phyloP scores from a whole-genome alignment of 495 filamentous ascomycete species.

The Collariella sp. region DNA sequence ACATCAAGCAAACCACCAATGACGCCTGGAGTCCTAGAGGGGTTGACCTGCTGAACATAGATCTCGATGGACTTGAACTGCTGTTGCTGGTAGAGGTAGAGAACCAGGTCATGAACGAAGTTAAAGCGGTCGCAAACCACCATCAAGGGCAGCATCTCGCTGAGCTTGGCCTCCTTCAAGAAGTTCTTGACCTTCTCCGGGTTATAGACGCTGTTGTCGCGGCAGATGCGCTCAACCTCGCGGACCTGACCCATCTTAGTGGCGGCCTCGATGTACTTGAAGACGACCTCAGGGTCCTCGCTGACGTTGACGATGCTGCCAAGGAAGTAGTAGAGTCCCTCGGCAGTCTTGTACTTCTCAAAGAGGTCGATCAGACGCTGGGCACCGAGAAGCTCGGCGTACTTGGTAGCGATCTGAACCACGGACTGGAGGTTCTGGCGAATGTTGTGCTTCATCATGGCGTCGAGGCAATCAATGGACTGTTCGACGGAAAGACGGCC shows the following conservation, averaged over 20 bases:
- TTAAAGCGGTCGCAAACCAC: conserved; percentile 99
- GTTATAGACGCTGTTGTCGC: conserved; percentile 89
- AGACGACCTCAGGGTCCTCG: conserved; percentile 89
- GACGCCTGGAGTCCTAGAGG: conserved; percentile 83
- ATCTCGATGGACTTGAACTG: conserved; percentile 99
- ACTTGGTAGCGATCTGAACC: conserved; percentile 92
- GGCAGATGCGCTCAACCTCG: conserved; percentile 94
- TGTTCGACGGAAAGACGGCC: conserved; percentile 90
- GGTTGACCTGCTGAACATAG: conserved; percentile 98
- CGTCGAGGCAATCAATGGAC: conserved; percentile 85
- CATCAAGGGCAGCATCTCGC: conserved; percentile 90
- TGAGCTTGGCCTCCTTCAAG: conserved; percentile 89
- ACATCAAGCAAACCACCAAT: conserved; percentile 94
- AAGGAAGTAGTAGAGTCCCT: conserved; percentile 96
- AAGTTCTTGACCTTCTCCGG: conserved; percentile 99
- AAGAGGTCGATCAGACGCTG: conserved; percentile 83
- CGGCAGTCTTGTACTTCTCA: conserved; percentile 92
- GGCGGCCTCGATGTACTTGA: conserved; percentile 98
- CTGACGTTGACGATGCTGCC: conserved; percentile 96
- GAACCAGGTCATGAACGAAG: conserved; percentile 92
- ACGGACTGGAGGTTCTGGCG: conserved; percentile 93
- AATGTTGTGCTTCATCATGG: conserved; percentile 93
- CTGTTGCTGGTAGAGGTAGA: conserved; percentile 98
- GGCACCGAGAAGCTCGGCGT: conserved; percentile 92
- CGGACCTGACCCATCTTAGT: conserved; percentile 84